Conservation (phyloP, 1,139 yeast genomes). For the Lodderomyces pseudojiufengensis region DNA sequence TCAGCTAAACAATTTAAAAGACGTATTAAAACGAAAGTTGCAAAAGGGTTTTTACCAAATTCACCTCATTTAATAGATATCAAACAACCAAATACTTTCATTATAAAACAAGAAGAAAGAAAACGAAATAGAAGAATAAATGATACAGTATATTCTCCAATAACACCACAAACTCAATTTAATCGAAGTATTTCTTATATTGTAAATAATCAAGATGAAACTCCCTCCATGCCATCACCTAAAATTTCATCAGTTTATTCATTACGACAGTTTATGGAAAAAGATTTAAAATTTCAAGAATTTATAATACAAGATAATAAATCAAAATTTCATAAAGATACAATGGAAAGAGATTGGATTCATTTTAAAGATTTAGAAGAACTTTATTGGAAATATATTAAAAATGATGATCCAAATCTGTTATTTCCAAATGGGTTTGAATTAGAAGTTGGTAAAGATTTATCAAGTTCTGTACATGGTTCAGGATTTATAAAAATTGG, state of each 20-base stretch:
- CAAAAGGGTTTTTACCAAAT: constrained; percentile 50
- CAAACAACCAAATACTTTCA: constrained; percentile 26
- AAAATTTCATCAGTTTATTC: constrained; percentile 43
- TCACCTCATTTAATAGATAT: constrained; percentile 36
- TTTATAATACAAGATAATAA: constrained; percentile 23
- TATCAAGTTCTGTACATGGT: constrained; percentile 17
- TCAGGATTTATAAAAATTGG: constrained; percentile 15
- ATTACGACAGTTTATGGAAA: constrained; percentile 51
- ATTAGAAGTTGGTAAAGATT: constrained; percentile 27
- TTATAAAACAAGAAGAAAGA: constrained; percentile 15
- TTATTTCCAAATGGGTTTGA: constrained; percentile 25
- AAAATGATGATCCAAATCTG: constrained; percentile 5
- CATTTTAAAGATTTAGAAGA: constrained; percentile 35
- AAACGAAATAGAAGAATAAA: constrained; percentile 17
- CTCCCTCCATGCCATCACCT: constrained; percentile 22
- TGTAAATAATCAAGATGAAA: constrained; percentile 26
- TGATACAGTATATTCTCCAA: constrained; percentile 20
- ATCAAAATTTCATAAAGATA: constrained; percentile 15
- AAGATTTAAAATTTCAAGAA: constrained; percentile 42
- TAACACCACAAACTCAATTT: constrained; percentile 27
- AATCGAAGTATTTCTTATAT: constrained; percentile 19
- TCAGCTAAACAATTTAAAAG: constrained; percentile 46
- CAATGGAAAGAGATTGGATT: constrained; percentile 18
- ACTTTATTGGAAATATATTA: constrained; percentile 35
- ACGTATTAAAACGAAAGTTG: constrained; percentile 38